Percentiles rank a stretch among this genome's conserved stretches.
Conservation (phyloP, 148 eudicot genomes). For the Euryodendron excelsum region DNA sequence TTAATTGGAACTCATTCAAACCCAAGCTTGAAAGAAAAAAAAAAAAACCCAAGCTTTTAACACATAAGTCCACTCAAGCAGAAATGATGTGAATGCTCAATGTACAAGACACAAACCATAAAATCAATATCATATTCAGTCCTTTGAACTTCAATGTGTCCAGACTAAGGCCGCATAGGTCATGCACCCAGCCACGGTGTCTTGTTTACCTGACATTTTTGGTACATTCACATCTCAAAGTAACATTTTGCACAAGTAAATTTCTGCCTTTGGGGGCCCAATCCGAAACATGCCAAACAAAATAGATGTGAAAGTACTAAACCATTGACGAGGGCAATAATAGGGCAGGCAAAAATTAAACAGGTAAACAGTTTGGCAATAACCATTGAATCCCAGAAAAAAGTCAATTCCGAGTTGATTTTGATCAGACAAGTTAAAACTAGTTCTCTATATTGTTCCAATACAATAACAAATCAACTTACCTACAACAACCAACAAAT, state of each 20-base stretch:
- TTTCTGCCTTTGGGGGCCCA: not conserved
- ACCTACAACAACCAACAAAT: not conserved
- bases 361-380: not conserved
- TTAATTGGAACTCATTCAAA: no score
- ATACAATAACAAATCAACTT: not conserved
- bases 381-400: slow-evolving; percentile 1
- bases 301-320: not conserved
- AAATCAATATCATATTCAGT: no score
- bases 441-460: not conserved
- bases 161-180: no score
- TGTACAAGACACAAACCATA: no score
- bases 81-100: no score
- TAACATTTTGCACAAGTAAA: no score
- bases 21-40: no score
- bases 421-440: not conserved
- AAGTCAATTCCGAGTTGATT: not conserved
- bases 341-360: not conserved
- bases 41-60: no score
- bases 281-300: not conserved
- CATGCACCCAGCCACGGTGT: no score
- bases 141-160: no score
- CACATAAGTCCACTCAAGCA: no score
- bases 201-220: no score
- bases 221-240: not conserved
- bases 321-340: not conserved